Evolutionary conservation across 2,329 filamentous ascomycete species (phyloP).

Genomic region (Botrytis cinerea): DNA sequence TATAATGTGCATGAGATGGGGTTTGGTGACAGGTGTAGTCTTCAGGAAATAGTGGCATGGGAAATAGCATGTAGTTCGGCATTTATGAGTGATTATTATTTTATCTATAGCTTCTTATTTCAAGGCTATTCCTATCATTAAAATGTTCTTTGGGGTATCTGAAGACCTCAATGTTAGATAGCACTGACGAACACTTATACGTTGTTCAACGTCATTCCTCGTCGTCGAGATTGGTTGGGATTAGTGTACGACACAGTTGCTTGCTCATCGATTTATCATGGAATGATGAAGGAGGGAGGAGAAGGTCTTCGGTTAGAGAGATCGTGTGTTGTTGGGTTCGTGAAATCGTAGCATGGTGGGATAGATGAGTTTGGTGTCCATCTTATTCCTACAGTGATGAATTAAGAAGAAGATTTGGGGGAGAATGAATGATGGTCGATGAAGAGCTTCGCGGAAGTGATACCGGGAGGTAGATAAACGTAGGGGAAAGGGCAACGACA

Average conservation of each 20-base stretch:
- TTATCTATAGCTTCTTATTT: not conserved
- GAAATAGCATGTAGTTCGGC: not conserved
- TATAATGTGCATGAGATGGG: not conserved
- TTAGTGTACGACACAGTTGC: not conserved
- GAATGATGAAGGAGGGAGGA: not conserved
- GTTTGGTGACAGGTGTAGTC: not conserved
- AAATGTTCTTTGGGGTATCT: no score
- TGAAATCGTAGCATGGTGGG: not conserved
- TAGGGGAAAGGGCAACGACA: not conserved
- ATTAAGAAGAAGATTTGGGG: not conserved
- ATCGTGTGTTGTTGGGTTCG: not conserved
- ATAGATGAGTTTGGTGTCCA: not conserved
- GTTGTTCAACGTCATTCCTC: not conserved
- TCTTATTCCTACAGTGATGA: not conserved
- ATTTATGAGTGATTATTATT: not conserved
- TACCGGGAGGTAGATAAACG: not conserved
- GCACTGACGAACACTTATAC: no score
- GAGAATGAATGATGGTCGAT: not conserved
- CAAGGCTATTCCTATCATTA: no score
- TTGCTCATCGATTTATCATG: not conserved
- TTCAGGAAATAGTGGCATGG: not conserved
- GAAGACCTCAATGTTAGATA: no score
- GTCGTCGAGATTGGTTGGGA: not conserved
- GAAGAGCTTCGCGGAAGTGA: not conserved
- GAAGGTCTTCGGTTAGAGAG: not conserved